A percentile compares a stretch with the other conserved stretches of the same genome.
phyloP scores from a whole-genome alignment of 352 stramenopile genomes.

The Pythium apleroticum region DNA sequence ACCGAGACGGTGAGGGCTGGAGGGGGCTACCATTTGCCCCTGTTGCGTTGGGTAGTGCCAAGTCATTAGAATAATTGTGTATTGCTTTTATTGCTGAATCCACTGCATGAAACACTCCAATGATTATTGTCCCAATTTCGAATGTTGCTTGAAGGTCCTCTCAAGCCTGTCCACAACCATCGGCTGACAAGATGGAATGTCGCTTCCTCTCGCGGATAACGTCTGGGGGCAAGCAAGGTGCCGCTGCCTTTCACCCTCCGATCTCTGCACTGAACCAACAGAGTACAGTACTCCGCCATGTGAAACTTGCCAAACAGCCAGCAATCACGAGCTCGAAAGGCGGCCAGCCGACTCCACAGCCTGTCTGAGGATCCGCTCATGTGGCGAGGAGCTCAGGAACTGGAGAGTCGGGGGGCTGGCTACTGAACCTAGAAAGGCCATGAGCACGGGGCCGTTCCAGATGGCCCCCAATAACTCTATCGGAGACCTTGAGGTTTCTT shows the following conservation, averaged over 20 bases:
- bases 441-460: background rate
- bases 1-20: too few species aligned
- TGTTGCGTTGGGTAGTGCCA: too few species aligned
- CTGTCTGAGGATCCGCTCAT: background rate
- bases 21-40: too few species aligned
- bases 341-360: background rate
- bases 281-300: background rate
- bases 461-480: background rate
- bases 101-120: background rate
- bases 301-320: background rate
- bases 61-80: background rate
- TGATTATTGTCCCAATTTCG: background rate
- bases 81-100: background rate
- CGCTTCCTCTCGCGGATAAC: background rate
- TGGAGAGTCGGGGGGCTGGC: background rate
- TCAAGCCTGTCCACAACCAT: background rate
- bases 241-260: background rate
- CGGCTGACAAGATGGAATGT: background rate
- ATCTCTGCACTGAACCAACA: too few species aligned
- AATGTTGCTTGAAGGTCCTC: background rate
- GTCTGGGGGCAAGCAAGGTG: background rate
- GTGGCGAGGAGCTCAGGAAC: background rate
- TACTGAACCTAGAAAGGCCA: background rate
- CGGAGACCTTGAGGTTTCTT: background rate
- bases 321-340: background rate